Evolutionary conservation across 345 rosid species (phyloP).

Genomic region (Salix koriyanagi): DNA sequence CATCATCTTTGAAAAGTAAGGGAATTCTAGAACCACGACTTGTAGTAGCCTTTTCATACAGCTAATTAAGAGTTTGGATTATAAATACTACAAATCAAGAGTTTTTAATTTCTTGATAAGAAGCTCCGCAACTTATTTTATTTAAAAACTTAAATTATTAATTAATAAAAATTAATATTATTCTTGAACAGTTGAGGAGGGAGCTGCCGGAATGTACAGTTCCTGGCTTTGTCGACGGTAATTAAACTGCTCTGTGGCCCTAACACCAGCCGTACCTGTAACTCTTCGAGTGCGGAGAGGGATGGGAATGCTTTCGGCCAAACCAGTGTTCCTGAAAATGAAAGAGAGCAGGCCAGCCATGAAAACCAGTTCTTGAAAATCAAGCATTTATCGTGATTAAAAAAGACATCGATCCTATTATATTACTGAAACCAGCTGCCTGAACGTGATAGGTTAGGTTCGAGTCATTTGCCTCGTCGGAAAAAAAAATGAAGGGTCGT

Average conservation of each 20-base stretch:
- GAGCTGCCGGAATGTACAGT: not conserved
- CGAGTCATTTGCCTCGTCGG: no score
- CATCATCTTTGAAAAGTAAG: constrained; percentile 5
- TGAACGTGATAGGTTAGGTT: no score
- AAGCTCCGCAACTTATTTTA: not conserved
- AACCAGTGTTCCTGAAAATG: no score
- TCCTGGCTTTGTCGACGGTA: not conserved
- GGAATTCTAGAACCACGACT: constrained; percentile 4
- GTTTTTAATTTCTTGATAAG: not conserved
- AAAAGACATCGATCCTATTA: no score
- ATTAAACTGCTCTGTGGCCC: not conserved
- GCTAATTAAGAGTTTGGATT: not conserved
- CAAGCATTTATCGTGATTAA: no score
- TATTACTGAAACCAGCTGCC: no score
- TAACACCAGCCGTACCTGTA: not conserved
- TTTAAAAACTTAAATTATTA: no score
- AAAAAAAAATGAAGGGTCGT: no score
- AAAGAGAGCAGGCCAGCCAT: no score
- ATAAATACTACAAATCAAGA: not conserved
- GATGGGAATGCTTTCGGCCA: not conserved
- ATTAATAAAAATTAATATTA: no score
- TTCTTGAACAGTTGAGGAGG: no score
- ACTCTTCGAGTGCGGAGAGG: not conserved
- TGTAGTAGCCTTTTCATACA: not conserved
- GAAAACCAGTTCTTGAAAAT: no score